Percentiles rank a stretch among this genome's conserved stretches.
Evolutionary conservation across 805 yeast species (phyloP).

Genomic region (Wickerhamiella domercqiae): DNA sequence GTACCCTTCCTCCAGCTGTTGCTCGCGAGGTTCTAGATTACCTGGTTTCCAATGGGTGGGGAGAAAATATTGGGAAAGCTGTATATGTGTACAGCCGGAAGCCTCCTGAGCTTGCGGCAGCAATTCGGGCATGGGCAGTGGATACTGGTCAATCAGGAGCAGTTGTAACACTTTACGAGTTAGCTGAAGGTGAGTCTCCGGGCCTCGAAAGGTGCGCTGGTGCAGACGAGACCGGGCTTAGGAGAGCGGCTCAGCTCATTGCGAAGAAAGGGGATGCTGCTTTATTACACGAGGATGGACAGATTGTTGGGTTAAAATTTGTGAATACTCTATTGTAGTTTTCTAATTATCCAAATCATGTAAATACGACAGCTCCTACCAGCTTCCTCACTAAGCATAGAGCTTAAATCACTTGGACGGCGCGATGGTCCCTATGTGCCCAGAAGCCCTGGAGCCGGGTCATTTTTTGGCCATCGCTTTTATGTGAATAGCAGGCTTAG

Average conservation of each 20-base stretch:
- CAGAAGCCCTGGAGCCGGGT: too few species aligned
- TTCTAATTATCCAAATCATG: too few species aligned
- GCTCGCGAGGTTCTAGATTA: conserved; percentile 38
- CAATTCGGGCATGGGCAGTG: conserved; percentile 56
- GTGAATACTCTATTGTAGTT: conserved; percentile 10
- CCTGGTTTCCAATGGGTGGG: conserved; percentile 42
- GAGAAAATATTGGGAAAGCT: conserved; percentile 32
- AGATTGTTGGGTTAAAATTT: conserved; percentile 59
- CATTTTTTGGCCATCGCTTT: too few species aligned
- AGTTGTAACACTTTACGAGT: conserved; percentile 69
- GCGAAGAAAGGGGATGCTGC: conserved; percentile 61
- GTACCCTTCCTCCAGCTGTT: conserved; percentile 37
- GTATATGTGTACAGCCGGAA: conserved; percentile 50
- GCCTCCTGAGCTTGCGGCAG: conserved; percentile 51
- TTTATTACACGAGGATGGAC: conserved; percentile 47
- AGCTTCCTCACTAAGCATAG: too few species aligned
- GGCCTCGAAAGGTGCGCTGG: conserved; percentile 52
- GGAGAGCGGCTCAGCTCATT: conserved; percentile 39
- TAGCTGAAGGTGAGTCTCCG: conserved; percentile 50
- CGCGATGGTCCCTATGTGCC: too few species aligned
- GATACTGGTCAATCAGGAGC: conserved; percentile 62
- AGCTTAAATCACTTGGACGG: too few species aligned
- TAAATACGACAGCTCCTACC: too few species aligned
- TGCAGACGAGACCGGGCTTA: conserved; percentile 42
- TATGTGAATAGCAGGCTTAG: too few species aligned